Evolutionary conservation across 768 basidiomycete species (phyloP).

Genomic region (Asterophora lycoperdoides): DNA sequence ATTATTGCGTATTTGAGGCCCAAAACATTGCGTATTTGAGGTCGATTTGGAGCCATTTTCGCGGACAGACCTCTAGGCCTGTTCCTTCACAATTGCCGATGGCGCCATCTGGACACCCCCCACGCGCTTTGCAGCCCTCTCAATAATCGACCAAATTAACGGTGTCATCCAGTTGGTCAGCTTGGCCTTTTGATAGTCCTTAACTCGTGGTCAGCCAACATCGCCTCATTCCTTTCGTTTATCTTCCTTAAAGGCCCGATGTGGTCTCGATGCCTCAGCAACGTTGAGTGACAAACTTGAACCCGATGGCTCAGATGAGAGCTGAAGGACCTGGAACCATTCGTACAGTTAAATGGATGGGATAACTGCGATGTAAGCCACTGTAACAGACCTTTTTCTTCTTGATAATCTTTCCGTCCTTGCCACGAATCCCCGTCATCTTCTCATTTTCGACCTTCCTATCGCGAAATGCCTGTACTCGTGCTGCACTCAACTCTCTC

Average conservation of each 20-base stretch:
- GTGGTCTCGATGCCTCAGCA: background rate
- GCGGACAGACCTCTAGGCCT: no score
- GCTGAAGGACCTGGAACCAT: no score
- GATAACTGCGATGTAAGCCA: background rate
- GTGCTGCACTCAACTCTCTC: background rate
- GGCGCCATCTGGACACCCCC: background rate
- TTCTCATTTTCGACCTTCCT: background rate
- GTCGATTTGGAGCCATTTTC: no score
- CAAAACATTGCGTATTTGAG: no score
- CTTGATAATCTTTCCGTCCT: background rate
- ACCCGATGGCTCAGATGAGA: no score
- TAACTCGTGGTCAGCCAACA: background rate
- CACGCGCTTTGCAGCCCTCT: background rate
- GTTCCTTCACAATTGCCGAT: background rate
- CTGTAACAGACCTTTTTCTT: background rate
- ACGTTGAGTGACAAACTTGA: background rate
- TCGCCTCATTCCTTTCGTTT: background rate
- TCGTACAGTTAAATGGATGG: no score
- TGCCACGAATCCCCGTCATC: background rate
- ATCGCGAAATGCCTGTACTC: background rate
- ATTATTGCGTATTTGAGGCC: no score
- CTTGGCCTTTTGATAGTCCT: no score
- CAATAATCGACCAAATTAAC: background rate
- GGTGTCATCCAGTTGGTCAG: slow-evolving; percentile 2
- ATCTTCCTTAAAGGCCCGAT: background rate